Percentiles rank a stretch among this genome's conserved stretches.
Conservation (phyloP, 2,329 filamentous ascomycete species). For the Aspergillus proliferans region DNA sequence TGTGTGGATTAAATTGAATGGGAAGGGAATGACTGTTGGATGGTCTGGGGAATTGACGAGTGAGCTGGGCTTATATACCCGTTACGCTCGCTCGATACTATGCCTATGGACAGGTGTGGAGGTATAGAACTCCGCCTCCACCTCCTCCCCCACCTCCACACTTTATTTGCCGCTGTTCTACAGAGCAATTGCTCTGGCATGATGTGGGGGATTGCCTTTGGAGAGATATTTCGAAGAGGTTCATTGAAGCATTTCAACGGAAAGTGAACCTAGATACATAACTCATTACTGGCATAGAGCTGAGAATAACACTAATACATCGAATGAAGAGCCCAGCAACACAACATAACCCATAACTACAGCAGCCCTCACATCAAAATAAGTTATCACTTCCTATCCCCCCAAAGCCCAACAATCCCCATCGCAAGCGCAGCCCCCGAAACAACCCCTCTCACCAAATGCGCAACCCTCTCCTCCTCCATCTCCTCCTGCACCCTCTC, state of each 20-base stretch:
- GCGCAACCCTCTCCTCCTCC: constrained; percentile 35
- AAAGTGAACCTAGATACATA: no score
- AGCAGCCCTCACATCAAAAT: no score
- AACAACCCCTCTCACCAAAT: constrained; percentile 33
- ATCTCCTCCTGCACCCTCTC: constrained; percentile 41
- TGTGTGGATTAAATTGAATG: not conserved
- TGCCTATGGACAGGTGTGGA: no score
- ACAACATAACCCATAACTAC: not conserved
- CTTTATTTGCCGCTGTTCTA: not conserved
- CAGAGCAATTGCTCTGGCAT: no score
- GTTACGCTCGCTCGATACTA: not conserved
- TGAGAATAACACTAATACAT: no score
- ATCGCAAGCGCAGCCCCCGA: constrained; percentile 40
- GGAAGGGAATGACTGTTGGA: not conserved
- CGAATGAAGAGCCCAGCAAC: not conserved
- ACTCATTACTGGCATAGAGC: no score
- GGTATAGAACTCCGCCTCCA: not conserved
- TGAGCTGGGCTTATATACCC: not conserved
- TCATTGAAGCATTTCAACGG: no score
- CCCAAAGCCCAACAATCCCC: constrained; percentile 45
- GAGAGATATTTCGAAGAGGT: no score
- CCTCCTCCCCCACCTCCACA: not conserved
- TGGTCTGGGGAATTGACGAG: not conserved
- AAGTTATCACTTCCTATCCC: constrained; percentile 27
- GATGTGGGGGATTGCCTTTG: no score